These are phyloP conservation scores for Penicillium coprophilum DNA, from an alignment of 495 filamentous ascomycete genomes.

Conservation along the genomic window DNA sequence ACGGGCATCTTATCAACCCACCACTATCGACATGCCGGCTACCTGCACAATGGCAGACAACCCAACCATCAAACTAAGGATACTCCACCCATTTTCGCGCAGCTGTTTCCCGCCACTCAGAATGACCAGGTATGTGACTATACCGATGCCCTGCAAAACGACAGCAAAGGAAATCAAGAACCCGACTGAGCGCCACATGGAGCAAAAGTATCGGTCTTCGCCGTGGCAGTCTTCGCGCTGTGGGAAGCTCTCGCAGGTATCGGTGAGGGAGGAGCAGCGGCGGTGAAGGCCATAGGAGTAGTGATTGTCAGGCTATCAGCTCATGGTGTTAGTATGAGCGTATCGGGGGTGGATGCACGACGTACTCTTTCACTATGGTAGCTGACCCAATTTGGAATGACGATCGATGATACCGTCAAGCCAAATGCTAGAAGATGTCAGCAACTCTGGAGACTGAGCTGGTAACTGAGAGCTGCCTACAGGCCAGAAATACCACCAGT, in stretches of 20 bases:
- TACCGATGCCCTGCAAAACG: conserved; percentile 69
- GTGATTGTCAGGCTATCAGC: conserved; percentile 44
- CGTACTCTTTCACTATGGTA: conserved; percentile 63
- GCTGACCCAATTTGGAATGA: conserved; percentile 76
- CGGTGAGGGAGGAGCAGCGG: conserved; percentile 68
- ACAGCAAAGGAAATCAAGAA: conserved; percentile 83
- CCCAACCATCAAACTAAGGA: conserved; percentile 63
- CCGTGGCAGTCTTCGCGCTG: conserved; percentile 65
- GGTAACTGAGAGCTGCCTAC: conserved; percentile 42
- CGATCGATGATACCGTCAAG: conserved; percentile 72
- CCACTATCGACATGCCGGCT: conserved; percentile 73
- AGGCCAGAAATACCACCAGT: conserved; percentile 57
- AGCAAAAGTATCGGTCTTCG: conserved; percentile 76
- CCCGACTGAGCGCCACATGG: conserved; percentile 83
- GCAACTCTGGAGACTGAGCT: not conserved
- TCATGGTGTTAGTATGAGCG: not conserved
- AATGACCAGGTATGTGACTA: conserved; percentile 73
- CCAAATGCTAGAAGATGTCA: conserved; percentile 60
- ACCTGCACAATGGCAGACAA: conserved; percentile 63
- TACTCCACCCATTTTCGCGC: conserved; percentile 74
- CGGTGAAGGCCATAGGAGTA: conserved; percentile 78
- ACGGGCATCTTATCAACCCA: conserved; percentile 46
- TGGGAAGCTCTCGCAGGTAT: conserved; percentile 59
- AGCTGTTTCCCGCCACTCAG: conserved; percentile 73
- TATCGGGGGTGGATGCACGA: not conserved